A percentile compares a stretch with the other conserved stretches of the same genome.
These are phyloP conservation scores for Selenicereus undatus DNA, from an alignment of 148 eudicot species.

Conservation along the genomic window DNA sequence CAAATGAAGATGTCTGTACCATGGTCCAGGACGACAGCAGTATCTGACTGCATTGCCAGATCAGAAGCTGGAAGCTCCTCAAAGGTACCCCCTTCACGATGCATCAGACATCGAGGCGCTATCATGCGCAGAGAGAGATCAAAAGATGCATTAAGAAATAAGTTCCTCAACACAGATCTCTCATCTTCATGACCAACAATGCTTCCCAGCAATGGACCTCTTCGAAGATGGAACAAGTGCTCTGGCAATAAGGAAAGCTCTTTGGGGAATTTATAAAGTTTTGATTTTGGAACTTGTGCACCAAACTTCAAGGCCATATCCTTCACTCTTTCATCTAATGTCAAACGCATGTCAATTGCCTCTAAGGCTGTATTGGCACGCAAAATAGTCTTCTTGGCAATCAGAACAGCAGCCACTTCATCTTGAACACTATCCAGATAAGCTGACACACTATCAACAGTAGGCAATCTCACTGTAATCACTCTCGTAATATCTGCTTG, in stretches of 20 bases:
- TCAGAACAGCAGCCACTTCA: conserved; percentile 84
- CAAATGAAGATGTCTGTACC: conserved; percentile 98
- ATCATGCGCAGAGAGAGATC: conserved; percentile 94
- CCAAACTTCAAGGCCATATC: conserved; percentile 78
- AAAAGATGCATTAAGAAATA: conserved; percentile 91
- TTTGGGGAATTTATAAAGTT: conserved; percentile 80
- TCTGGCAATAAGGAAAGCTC: conserved; percentile 85
- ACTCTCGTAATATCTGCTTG: conserved; percentile 88
- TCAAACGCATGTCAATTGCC: conserved; percentile 62
- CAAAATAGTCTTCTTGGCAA: conserved; percentile 80
- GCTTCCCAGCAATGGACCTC: conserved; percentile 86
- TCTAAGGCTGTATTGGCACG: conserved; percentile 61
- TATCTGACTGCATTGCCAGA: conserved; percentile 95
- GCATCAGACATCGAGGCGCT: conserved; percentile 95
- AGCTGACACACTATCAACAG: conserved; percentile 85
- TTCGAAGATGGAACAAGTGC: conserved; percentile 83
- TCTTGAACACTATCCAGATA: conserved; percentile 91
- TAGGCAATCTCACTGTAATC: conserved; percentile 72
- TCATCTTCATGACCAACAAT: conserved; percentile 96
- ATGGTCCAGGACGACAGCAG: conserved; percentile 98
- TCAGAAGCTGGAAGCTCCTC: conserved; percentile 98
- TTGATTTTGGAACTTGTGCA: conserved; percentile 82
- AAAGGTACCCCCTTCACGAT: conserved; percentile 94
- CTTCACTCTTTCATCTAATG: conserved; percentile 90
- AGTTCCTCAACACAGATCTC: conserved; percentile 75